Base-by-base conservation (phyloP, 2,329 filamentous ascomycete genomes). In the Chalaropsis ovoidea region DNA sequence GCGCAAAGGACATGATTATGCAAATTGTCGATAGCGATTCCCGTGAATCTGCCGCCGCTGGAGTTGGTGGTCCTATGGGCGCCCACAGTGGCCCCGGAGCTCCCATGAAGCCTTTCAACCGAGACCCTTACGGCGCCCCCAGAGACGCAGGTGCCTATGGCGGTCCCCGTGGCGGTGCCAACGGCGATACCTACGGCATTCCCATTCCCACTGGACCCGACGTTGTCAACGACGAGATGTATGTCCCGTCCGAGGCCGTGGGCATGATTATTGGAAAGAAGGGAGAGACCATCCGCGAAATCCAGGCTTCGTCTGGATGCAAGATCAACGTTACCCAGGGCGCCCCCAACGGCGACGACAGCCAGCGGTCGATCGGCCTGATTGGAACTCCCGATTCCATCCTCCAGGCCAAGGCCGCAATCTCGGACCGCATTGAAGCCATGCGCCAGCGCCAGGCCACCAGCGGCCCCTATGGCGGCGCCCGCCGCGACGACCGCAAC, bases 261-360 rank as follows among this genome's bases (percentile, higher is more conserved):
- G 91, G 91, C 68, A 96, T 96, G 91, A 95, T 96, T 69, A 96
- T 96, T 68, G 91, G 92, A 69, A 95, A 95, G 79, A 89, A 90
- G 66, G 91, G 91, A 69, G 91, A 96, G 77, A 95, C 91, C 0
- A 96, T 96, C 73, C 90, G 92, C 69, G 90, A 95, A 70, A 95
- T 96, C 87, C 91, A 96, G 75, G 87, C 86, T 72, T 82, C 79
- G 41, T 94, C 90, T 4, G 88, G 89, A 58, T 96, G 92, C 81
- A 95, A 95, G 78, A 95, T 96, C 79, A 96, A 96, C 71, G 91
- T 96, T 31, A 89, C 89, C 41, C 89, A 89, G 71, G 86, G 86
- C 43, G 88, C 88, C 17, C 86, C 88, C 62, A 82, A 84, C 69
- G 65, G 62, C 49, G 65, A 67, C 41, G 90, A 95, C 72, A 82